Evolutionary conservation across 805 yeast genomes (phyloP).

Genomic region (Cyberlindnera xylosilytica): DNA sequence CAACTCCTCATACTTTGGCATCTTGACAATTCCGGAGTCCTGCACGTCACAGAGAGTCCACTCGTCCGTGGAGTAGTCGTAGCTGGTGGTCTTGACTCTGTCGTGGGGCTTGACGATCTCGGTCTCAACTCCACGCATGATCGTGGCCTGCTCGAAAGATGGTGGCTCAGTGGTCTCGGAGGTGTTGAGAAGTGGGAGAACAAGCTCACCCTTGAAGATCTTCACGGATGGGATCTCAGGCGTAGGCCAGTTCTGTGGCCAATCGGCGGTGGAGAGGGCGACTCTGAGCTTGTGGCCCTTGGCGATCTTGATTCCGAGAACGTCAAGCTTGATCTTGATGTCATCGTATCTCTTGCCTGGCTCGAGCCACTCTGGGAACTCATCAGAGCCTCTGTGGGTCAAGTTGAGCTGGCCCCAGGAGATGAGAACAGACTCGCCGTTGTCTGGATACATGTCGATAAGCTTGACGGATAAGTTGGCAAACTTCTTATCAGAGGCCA

Average conservation of each 20-base stretch:
- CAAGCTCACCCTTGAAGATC: conserved; percentile 30
- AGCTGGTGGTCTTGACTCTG: conserved; percentile 18
- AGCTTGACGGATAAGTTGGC: conserved; percentile 40
- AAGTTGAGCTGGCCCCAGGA: conserved; percentile 46
- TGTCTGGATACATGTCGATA: conserved; percentile 38
- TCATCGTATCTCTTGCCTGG: conserved; percentile 34
- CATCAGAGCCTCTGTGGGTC: conserved; percentile 40
- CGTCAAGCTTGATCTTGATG: conserved; percentile 36
- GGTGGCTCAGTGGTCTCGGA: conserved; percentile 18
- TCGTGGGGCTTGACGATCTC: conserved; percentile 25
- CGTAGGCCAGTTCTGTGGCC: conserved; percentile 48
- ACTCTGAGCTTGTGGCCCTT: conserved; percentile 39
- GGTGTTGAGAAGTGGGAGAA: conserved; percentile 30
- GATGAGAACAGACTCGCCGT: conserved; percentile 31
- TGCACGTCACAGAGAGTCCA: conserved; percentile 28
- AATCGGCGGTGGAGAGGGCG: conserved; percentile 42
- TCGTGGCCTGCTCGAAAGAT: conserved; percentile 31
- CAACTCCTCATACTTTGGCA: conserved; percentile 31
- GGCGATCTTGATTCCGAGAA: conserved; percentile 34
- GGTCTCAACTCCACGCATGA: conserved; percentile 28
- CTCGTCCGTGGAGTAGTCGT: conserved; percentile 21
- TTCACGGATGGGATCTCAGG: conserved; percentile 38
- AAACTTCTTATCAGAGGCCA: conserved; percentile 35
- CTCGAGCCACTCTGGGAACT: conserved; percentile 35
- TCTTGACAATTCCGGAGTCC: conserved; percentile 32